These are phyloP conservation scores for Neopestalotiopsis clavispora DNA, from an alignment of 2,329 filamentous ascomycete species.

Conservation along the genomic window DNA sequence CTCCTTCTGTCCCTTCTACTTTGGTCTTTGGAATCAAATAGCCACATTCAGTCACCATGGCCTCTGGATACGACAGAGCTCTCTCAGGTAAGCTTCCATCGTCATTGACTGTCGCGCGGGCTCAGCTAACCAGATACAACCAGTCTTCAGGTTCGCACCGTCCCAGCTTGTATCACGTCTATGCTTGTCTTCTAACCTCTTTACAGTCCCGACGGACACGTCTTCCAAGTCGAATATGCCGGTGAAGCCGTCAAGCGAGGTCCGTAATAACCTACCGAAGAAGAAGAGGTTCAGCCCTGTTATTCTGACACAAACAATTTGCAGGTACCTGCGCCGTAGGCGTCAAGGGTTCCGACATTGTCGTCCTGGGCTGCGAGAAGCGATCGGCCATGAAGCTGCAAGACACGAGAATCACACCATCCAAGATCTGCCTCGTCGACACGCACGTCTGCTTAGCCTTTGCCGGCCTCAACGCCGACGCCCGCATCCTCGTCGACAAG, in stretches of 20 bases:
- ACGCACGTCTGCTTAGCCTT: constrained; percentile 97
- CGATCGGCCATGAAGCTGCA: constrained; percentile 99
- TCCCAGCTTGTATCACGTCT: constrained; percentile 9
- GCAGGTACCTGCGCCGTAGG: constrained; percentile 95
- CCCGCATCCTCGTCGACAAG: constrained; percentile 97
- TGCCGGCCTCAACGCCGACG: constrained; percentile 95
- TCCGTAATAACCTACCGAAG: constrained; percentile 41
- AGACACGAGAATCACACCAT: constrained; percentile 98
- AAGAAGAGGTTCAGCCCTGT: neutral
- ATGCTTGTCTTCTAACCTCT: constrained; percentile 46
- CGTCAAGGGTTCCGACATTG: constrained; percentile 92
- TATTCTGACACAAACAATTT: constrained; percentile 28
- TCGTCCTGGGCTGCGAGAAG: constrained; percentile 98
- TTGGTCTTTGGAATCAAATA: neutral
- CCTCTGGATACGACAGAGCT: constrained; percentile 98
- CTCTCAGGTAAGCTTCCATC: constrained; percentile 79
- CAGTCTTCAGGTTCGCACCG: constrained; percentile 80
- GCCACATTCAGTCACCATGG: constrained; percentile 55
- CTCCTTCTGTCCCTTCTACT: neutral
- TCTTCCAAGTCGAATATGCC: constrained; percentile 99
- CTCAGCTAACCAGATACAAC: constrained; percentile 47
- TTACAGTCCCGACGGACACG: constrained; percentile 92
- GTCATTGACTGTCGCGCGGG: constrained; percentile 34
- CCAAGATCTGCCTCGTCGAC: constrained; percentile 96
- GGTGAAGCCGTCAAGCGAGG: constrained; percentile 98